Base-by-base conservation (phyloP, 805 yeast species). In the Starmerella riodocensis region DNA sequence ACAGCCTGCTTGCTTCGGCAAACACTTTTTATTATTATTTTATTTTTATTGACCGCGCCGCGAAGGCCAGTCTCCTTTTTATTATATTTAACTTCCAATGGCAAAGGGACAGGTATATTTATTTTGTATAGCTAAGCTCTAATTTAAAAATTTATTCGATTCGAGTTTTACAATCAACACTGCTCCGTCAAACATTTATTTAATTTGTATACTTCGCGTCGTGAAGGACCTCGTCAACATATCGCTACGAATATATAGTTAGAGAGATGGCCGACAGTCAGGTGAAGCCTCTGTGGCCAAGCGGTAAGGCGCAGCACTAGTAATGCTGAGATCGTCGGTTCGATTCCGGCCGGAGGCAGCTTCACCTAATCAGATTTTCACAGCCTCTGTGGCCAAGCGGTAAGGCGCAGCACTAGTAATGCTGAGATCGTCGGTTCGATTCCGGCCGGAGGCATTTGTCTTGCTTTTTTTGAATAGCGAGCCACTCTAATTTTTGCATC, bases 351-450 rank as follows among this genome's bases (percentile, higher is more conserved):
- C 72, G 72, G 73, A 66, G 74, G 76, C 76, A 41, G 8, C 4
- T 23, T 19, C n/a, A n/a, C 16, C 25, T 20, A 14, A 25, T 13
- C 7, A 14, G 13, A 29, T 17, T 22, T 13, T 4, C n/a, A 53
- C 57, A 44, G 70, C 71, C 69, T 66, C 63, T 67, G 67, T 68
- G 73, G 73, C 73, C 73, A 67, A 69, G 71, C 65, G 82, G 82
- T 76, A 74, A 76, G 78, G 83, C 82, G 82, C 74, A 75, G 76
- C 82, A 76, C 82, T 76, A 74, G 82, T 76, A 76, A 76, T 76
- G 82, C 76, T 74, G 75, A 74, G 81, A 76, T 75, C 82, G 74
- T 75, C 78, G 72, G 78, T 73, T 73, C 78, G 67, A 73, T 63
- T 73, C 78, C 71, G 78, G 73, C 70, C 72, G 72, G 73, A 66